These are phyloP conservation scores for Echium plantagineum DNA, from an alignment of 257 asterid species.

Conservation along the genomic window DNA sequence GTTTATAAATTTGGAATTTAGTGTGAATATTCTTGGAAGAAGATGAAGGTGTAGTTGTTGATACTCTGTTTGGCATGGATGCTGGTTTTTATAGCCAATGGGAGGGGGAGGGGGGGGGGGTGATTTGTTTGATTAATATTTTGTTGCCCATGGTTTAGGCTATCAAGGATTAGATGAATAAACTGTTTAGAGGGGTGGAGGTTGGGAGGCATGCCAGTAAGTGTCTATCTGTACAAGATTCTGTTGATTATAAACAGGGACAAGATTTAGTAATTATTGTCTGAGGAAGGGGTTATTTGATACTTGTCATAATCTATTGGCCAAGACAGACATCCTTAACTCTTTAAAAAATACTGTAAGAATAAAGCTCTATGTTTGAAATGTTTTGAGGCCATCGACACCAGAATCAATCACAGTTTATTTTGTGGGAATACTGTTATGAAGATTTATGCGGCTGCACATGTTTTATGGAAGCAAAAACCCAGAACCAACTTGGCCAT, in stretches of 20 bases:
- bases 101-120: slow-evolving; percentile 13
- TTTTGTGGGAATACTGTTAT: too few species aligned
- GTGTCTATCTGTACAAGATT: slow-evolving; percentile 23
- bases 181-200: not conserved
- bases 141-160: not conserved
- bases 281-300: too few species aligned
- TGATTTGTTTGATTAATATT: not conserved
- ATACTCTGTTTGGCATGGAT: not conserved
- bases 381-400: too few species aligned
- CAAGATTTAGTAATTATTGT: slow-evolving; percentile 5
- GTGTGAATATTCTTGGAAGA: not conserved
- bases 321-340: too few species aligned
- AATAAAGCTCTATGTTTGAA: too few species aligned
- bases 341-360: too few species aligned
- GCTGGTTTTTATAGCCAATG: not conserved
- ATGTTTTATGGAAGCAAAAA: too few species aligned
- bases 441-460: too few species aligned
- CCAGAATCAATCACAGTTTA: too few species aligned
- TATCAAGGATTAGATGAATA: not conserved
- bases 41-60: not conserved
- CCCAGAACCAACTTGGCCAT: too few species aligned
- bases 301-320: too few species aligned
- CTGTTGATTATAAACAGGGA: slow-evolving; percentile 20
- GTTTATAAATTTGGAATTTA: not conserved
- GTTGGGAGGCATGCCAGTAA: slow-evolving; percentile 31